These are phyloP conservation scores for Calocybe gambosa DNA, from an alignment of 1,284 basidiomycete species.

Conservation along the genomic window DNA sequence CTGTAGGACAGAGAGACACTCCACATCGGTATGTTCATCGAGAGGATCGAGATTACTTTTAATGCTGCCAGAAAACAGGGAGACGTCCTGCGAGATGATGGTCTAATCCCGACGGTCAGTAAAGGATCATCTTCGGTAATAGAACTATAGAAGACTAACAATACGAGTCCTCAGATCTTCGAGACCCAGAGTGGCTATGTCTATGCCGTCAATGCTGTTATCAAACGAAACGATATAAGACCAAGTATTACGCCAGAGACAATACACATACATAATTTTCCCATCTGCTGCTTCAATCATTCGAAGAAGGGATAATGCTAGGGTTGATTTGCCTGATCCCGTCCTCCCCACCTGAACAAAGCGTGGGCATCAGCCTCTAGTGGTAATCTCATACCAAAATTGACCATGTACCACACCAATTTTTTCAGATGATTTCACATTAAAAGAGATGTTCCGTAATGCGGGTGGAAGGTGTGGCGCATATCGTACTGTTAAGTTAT, in stretches of 20 bases:
- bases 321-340: constrained; percentile 67
- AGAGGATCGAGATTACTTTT: constrained; percentile 76
- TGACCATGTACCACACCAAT: constrained; percentile 54
- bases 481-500: constrained; percentile 69
- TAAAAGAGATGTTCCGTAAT: constrained; percentile 64
- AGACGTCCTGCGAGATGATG: constrained; percentile 79
- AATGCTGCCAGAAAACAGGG: constrained; percentile 82
- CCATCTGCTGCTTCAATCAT: constrained; percentile 76
- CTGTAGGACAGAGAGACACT: constrained; percentile 60
- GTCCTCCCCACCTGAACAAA: constrained; percentile 52
- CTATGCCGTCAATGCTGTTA: constrained; percentile 73
- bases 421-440: constrained; percentile 69
- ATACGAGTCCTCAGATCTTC: constrained; percentile 68
- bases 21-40: constrained; percentile 52
- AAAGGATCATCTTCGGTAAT: background rate
- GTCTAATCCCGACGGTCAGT: constrained; percentile 36
- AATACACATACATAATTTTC: constrained; percentile 50
- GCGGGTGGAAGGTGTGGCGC: constrained; percentile 69
- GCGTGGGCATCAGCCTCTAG: background rate
- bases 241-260: background rate
- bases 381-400: background rate
- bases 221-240: background rate
- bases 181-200: constrained; percentile 78
- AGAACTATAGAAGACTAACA: constrained; percentile 28
- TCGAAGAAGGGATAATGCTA: constrained; percentile 72